Evolutionary conservation across 176 grass and related monocot species (phyloP).

Genomic region (Carex kokanica): DNA sequence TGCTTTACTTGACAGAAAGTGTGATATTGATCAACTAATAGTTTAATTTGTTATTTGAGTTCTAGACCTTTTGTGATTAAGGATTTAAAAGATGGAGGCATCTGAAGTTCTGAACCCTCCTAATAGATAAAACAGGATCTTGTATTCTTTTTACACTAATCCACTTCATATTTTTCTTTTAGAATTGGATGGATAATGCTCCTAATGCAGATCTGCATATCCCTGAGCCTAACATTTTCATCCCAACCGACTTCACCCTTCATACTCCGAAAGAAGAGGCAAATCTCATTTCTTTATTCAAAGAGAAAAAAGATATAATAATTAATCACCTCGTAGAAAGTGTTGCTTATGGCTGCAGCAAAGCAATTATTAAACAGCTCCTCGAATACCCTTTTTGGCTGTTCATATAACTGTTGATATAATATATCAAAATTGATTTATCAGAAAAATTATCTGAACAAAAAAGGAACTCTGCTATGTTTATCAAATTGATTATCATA

Average conservation of each 20-base stretch:
- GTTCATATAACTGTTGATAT: background rate
- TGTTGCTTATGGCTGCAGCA: background rate
- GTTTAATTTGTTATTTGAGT: background rate
- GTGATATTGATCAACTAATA: background rate
- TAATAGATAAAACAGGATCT: background rate
- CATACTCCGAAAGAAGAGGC: slow-evolving; percentile 71
- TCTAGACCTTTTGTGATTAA: background rate
- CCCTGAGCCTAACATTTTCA: slow-evolving; percentile 82
- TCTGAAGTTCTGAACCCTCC: background rate
- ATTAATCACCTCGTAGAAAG: background rate
- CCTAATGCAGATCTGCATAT: slow-evolving; percentile 69
- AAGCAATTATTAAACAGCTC: background rate
- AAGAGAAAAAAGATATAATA: background rate
- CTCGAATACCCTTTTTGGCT: background rate
- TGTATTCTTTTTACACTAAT: slow-evolving; percentile 17
- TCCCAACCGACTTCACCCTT: slow-evolving; percentile 82
- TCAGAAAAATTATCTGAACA: slow-evolving; percentile 5
- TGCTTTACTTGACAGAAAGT: background rate
- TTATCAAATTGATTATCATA: slow-evolving; percentile 8
- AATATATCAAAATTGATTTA: background rate
- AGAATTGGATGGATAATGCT: slow-evolving; percentile 89
- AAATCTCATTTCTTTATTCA: background rate
- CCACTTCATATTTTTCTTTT: slow-evolving; percentile 26
- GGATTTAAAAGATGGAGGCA: background rate
- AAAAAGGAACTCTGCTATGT: background rate